These are phyloP conservation scores for Phytophthora sp. DNA, from an alignment of 352 stramenopile genomes.

Conservation along the genomic window DNA sequence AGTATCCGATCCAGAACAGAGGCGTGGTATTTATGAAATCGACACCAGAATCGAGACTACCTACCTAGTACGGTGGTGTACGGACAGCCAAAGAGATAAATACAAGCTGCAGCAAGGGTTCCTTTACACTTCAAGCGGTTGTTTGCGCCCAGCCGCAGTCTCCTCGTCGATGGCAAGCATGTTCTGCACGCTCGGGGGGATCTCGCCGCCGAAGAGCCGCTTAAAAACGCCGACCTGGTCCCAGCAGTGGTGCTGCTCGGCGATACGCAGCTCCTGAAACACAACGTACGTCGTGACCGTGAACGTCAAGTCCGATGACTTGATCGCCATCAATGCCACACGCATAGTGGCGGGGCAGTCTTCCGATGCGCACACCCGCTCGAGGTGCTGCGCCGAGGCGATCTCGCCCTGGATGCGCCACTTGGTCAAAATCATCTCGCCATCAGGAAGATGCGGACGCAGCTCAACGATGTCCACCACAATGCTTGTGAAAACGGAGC, in stretches of 20 bases:
- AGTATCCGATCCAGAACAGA: too few species aligned
- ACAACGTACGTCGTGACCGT: slow-evolving; percentile 87
- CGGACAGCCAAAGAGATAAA: slow-evolving; percentile 28
- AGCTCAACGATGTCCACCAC: slow-evolving; percentile 84
- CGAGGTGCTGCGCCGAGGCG: slow-evolving; percentile 61
- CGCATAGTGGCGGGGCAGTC: slow-evolving; percentile 76
- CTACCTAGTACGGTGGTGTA: too few species aligned
- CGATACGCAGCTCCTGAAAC: slow-evolving; percentile 74
- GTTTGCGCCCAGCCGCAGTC: slow-evolving; percentile 31
- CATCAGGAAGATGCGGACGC: slow-evolving; percentile 72
- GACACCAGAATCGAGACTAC: neutral
- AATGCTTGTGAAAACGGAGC: slow-evolving; percentile 78
- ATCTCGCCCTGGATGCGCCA: slow-evolving; percentile 85
- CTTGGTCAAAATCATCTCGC: slow-evolving; percentile 87
- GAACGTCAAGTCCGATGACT: slow-evolving; percentile 83
- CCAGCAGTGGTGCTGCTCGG: slow-evolving; percentile 83
- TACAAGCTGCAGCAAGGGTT: slow-evolving; percentile 14
- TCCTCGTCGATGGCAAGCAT: slow-evolving; percentile 68
- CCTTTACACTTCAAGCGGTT: slow-evolving; percentile 42
- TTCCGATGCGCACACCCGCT: slow-evolving; percentile 68
- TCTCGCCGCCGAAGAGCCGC: slow-evolving; percentile 77
- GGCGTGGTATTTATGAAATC: neutral
- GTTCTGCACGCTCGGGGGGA: slow-evolving; percentile 56
- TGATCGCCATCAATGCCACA: slow-evolving; percentile 73
- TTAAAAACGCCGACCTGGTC: slow-evolving; percentile 87